These are phyloP conservation scores for Sisymbrium altissimum DNA, from an alignment of 345 rosid species.

Conservation along the genomic window DNA sequence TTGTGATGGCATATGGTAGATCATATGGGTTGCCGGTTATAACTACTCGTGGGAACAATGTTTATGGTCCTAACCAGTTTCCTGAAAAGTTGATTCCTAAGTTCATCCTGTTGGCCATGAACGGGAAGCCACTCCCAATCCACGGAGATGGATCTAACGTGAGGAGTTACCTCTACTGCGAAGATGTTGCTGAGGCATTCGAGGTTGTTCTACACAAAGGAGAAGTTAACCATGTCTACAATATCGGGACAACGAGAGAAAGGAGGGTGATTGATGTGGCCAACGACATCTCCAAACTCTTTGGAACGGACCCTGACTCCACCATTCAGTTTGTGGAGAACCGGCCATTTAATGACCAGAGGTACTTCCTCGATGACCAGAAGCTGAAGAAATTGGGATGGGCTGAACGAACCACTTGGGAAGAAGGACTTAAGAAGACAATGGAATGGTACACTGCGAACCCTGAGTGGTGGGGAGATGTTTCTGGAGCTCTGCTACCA, in stretches of 20 bases:
- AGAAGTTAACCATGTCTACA: slow-evolving; percentile 84
- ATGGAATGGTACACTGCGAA: slow-evolving; percentile 77
- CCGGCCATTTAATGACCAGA: slow-evolving; percentile 89
- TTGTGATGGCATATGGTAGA: slow-evolving; percentile 91
- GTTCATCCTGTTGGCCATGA: slow-evolving; percentile 72
- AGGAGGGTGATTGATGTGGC: slow-evolving; percentile 92
- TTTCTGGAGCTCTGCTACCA: slow-evolving; percentile 81
- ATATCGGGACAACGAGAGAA: slow-evolving; percentile 81
- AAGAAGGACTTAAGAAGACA: slow-evolving; percentile 77
- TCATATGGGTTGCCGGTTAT: slow-evolving; percentile 87
- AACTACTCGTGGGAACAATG: slow-evolving; percentile 83
- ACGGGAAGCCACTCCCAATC: slow-evolving; percentile 59
- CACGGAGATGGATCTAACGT: slow-evolving; percentile 90
- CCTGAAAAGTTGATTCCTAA: slow-evolving; percentile 90
- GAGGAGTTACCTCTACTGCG: slow-evolving; percentile 83
- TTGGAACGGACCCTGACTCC: slow-evolving; percentile 56
- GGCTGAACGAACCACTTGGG: slow-evolving; percentile 78
- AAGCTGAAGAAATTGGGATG: slow-evolving; percentile 79
- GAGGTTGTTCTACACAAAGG: slow-evolving; percentile 89
- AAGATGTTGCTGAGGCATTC: slow-evolving; percentile 94
- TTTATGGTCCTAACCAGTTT: slow-evolving; percentile 87
- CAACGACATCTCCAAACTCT: slow-evolving; percentile 66
- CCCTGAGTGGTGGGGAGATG: slow-evolving; percentile 98
- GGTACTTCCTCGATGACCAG: slow-evolving; percentile 91
- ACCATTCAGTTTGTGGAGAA: slow-evolving; percentile 76